Conservation (phyloP, 805 yeast genomes). For the Candida schatavii region DNA sequence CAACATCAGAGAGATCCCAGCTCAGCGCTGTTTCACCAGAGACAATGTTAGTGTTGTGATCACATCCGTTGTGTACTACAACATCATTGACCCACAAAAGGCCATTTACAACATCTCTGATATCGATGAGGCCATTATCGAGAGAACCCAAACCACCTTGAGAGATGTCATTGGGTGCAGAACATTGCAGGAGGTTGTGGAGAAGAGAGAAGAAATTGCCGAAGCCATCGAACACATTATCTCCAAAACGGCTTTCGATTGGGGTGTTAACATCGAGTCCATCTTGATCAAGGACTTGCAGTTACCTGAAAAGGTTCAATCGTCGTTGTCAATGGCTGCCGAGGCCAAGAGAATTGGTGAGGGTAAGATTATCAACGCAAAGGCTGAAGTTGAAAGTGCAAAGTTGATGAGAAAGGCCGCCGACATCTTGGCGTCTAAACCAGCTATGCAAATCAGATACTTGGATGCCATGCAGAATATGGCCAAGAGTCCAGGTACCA, state of each 20-base stretch:
- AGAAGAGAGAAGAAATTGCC: constrained; percentile 70
- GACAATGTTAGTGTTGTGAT: constrained; percentile 64
- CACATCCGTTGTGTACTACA: constrained; percentile 66
- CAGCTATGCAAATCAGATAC: constrained; percentile 77
- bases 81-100: constrained; percentile 64
- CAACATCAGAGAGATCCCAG: constrained; percentile 61
- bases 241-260: constrained; percentile 56
- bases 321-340: constrained; percentile 68
- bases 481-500: constrained; percentile 61
- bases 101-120: constrained; percentile 57
- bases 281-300: constrained; percentile 65
- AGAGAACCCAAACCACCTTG: constrained; percentile 70
- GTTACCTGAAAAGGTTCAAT: constrained; percentile 52
- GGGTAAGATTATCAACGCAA: constrained; percentile 69
- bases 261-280: constrained; percentile 72
- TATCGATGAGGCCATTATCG: constrained; percentile 55
- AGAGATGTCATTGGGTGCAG: constrained; percentile 70
- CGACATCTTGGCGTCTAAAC: constrained; percentile 67
- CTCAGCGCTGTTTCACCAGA: constrained; percentile 67
- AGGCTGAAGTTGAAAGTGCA: constrained; percentile 74
- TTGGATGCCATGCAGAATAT: constrained; percentile 75
- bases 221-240: constrained; percentile 60
- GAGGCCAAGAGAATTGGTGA: constrained; percentile 76
- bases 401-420: constrained; percentile 78
- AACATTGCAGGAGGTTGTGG: constrained; percentile 67